These are phyloP conservation scores for Furcasterigmium furcatum DNA, from an alignment of 2,329 filamentous ascomycete species.

Conservation along the genomic window DNA sequence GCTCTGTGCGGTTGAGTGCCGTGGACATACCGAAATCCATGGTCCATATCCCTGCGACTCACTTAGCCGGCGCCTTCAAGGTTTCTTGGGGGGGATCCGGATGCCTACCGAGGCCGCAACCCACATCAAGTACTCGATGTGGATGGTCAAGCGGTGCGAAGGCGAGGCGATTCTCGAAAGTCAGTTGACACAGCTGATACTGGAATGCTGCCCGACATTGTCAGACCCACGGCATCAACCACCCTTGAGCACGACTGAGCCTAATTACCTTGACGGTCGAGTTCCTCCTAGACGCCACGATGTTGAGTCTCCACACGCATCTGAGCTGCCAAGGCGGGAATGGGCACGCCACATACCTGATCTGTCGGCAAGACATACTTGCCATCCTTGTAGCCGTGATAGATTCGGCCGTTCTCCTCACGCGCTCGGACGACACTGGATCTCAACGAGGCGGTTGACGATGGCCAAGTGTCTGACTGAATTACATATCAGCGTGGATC, in stretches of 20 bases:
- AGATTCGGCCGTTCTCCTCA: conserved; percentile 33
- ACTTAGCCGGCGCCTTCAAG: background rate
- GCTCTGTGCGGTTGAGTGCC: background rate
- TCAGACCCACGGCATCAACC: background rate
- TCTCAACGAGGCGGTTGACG: conserved; percentile 25
- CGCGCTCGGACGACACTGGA: conserved; percentile 22
- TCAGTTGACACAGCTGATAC: conserved; percentile 34
- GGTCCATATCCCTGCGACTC: conserved; percentile 41
- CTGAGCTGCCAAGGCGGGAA: background rate
- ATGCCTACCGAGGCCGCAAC: conserved; percentile 42
- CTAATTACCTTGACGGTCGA: conserved; percentile 25
- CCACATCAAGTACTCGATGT: conserved; percentile 43
- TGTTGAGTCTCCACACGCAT: conserved; percentile 4
- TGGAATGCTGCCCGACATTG: conserved; percentile 21
- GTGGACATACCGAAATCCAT: conserved; percentile 39
- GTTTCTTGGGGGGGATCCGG: background rate
- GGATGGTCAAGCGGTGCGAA: conserved; percentile 39
- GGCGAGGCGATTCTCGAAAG: conserved; percentile 38
- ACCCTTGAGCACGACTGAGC: too few relatives aligned
- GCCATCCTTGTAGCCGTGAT: conserved; percentile 34
- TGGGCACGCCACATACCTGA: conserved; percentile 18
- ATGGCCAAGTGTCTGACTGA: conserved; percentile 21
- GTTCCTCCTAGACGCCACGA: conserved; percentile 23
- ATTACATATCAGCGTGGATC: background rate
- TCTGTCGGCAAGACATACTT: conserved; percentile 34